Evolutionary conservation across 768 basidiomycete species (phyloP).

Genomic region (Mycena vitilis): DNA sequence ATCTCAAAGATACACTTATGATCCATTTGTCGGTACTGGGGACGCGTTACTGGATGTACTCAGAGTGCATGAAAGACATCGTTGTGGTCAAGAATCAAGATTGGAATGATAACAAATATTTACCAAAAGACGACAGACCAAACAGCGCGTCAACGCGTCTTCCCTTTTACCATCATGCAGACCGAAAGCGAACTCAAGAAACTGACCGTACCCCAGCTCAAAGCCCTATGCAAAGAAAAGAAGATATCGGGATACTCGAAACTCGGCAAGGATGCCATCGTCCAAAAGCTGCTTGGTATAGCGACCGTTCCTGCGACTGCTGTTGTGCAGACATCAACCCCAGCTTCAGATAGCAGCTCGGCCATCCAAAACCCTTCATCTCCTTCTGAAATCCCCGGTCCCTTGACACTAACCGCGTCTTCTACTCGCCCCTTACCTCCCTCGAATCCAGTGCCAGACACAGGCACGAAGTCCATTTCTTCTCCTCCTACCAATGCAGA

Average conservation of each 20-base stretch:
- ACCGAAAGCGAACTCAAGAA: slow-evolving; percentile 49
- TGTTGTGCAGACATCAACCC: not conserved
- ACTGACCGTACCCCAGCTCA: slow-evolving; percentile 73
- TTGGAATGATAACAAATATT: not conserved
- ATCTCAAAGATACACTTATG: too few relatives aligned
- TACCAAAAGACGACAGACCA: not conserved
- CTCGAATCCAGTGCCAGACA: not conserved
- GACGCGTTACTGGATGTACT: too few relatives aligned
- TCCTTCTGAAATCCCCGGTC: not conserved
- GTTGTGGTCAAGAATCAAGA: too few relatives aligned
- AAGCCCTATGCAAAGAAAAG: slow-evolving; percentile 73
- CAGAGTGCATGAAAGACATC: too few relatives aligned
- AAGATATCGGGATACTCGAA: slow-evolving; percentile 75
- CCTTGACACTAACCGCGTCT: not conserved
- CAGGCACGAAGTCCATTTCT: slow-evolving; percentile 1
- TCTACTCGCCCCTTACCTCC: not conserved
- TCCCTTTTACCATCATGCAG: slow-evolving; percentile 15
- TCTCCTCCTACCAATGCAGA: not conserved
- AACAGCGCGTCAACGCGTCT: slow-evolving; percentile 23
- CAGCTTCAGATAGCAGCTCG: slow-evolving; percentile 9
- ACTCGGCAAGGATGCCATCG: slow-evolving; percentile 66
- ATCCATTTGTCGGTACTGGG: too few relatives aligned
- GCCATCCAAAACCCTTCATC: not conserved
- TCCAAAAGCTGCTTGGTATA: slow-evolving; percentile 57
- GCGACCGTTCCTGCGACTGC: slow-evolving; percentile 18